Percentiles rank a stretch among this genome's conserved stretches.
Conservation (phyloP, 768 basidiomycete species). For the Suillus subaureus region DNA sequence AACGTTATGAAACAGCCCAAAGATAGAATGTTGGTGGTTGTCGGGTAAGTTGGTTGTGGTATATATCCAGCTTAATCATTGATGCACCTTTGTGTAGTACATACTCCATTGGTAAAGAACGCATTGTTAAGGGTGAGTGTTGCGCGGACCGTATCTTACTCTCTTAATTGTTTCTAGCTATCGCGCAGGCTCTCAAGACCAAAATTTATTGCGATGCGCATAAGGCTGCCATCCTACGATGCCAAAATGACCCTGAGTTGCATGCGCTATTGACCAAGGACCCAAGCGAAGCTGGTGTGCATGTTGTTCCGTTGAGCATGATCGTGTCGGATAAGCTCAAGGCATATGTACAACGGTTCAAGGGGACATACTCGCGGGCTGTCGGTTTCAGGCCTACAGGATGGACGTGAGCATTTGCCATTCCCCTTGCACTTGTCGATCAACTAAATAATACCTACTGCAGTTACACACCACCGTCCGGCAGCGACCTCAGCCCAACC, state of each 20-base stretch:
- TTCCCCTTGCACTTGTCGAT: not conserved
- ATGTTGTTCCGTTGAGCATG: conserved; percentile 77
- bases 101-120: conserved; percentile 97
- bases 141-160: not conserved
- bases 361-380: conserved; percentile 67
- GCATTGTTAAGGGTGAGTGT: conserved; percentile 85
- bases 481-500: conserved; percentile 61
- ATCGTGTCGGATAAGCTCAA: conserved; percentile 79
- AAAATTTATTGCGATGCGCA: conserved; percentile 90
- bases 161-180: conserved; percentile 47
- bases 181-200: conserved; percentile 77
- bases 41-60: conserved; percentile 55
- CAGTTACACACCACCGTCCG: conserved; percentile 69
- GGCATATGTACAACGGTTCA: conserved; percentile 74
- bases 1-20: conserved; percentile 39
- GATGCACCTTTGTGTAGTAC: conserved; percentile 54
- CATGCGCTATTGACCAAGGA: conserved; percentile 76
- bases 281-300: conserved; percentile 77
- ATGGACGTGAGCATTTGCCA: conserved; percentile 74
- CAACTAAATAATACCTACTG: not conserved
- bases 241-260: conserved; percentile 83
- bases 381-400: conserved; percentile 93
- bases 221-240: conserved; percentile 81
- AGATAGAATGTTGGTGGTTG: conserved; percentile 57
- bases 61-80: not conserved